phyloP scores from a whole-genome alignment of 2,329 filamentous ascomycete species.

The Apiospora marii region DNA sequence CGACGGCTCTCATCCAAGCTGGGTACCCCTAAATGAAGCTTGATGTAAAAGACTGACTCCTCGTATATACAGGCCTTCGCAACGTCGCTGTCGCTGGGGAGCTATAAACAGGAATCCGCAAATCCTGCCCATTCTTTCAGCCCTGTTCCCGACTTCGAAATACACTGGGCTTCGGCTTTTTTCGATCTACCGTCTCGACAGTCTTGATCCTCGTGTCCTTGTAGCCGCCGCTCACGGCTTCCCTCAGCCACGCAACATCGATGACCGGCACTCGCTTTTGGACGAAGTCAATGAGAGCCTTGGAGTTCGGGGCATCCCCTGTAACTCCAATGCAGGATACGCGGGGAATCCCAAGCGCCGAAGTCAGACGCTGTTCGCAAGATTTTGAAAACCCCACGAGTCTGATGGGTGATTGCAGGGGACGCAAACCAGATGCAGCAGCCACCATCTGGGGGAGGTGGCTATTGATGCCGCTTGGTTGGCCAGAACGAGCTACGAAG shows the following conservation, averaged over 20 bases:
- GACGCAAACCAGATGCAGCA: slow-evolving; percentile 54
- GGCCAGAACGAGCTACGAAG: slow-evolving; percentile 65
- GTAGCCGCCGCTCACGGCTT: slow-evolving; percentile 50
- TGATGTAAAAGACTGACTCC: neutral
- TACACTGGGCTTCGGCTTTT: neutral
- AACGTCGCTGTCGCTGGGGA: neutral
- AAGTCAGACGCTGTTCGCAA: slow-evolving; percentile 64
- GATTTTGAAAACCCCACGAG: slow-evolving; percentile 70
- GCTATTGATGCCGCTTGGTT: slow-evolving; percentile 64
- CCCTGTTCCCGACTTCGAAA: neutral
- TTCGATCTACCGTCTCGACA: slow-evolving; percentile 45
- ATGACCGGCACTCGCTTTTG: slow-evolving; percentile 59
- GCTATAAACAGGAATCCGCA: neutral
- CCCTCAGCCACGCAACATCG: slow-evolving; percentile 63
- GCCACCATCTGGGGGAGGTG: slow-evolving; percentile 66
- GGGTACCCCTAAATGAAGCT: neutral
- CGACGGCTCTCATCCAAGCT: neutral
- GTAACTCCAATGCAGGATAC: slow-evolving; percentile 70
- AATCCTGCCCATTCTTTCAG: neutral
- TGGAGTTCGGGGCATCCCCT: slow-evolving; percentile 62
- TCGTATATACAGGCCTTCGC: neutral
- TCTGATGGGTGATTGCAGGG: slow-evolving; percentile 52
- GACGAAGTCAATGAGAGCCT: slow-evolving; percentile 64
- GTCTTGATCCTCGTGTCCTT: slow-evolving; percentile 56
- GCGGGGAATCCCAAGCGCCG: slow-evolving; percentile 66